phyloP scores from a whole-genome alignment of 352 stramenopile genomes.

The Phytophthora pini region DNA sequence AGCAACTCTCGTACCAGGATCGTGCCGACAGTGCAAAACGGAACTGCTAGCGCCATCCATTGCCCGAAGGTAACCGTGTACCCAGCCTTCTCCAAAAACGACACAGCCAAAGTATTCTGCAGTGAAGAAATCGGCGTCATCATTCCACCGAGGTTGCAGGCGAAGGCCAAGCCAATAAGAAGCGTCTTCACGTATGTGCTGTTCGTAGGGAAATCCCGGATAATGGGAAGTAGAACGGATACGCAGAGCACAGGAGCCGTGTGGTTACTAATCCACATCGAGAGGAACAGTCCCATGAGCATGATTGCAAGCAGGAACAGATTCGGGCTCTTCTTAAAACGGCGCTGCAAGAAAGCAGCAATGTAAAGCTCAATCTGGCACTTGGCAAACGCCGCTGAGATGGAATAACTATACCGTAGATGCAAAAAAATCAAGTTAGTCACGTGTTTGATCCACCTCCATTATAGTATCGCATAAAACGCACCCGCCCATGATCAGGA shows the following conservation, averaged over 20 bases:
- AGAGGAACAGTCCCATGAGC: conserved; percentile 93
- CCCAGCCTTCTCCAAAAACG: conserved; percentile 87
- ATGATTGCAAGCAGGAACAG: conserved; percentile 94
- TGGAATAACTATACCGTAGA: conserved; percentile 60
- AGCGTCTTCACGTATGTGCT: conserved; percentile 91
- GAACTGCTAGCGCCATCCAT: conserved; percentile 91
- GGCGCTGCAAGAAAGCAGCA: conserved; percentile 86
- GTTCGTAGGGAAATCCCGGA: conserved; percentile 85
- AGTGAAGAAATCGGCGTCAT: conserved; percentile 94
- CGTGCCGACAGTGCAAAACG: conserved; percentile 88
- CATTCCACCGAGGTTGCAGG: conserved; percentile 94
- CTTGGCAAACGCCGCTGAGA: conserved; percentile 91
- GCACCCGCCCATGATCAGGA: conserved; percentile 93
- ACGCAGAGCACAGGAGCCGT: conserved; percentile 93
- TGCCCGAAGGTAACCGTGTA: conserved; percentile 91
- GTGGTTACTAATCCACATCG: conserved; percentile 95
- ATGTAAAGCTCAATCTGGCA: conserved; percentile 94
- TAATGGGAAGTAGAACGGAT: conserved; percentile 90
- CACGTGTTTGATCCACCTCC: background rate
- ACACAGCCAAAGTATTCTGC: conserved; percentile 89
- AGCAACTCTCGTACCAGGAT: conserved; percentile 63
- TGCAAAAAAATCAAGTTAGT: conserved; percentile 1
- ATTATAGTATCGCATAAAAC: conserved; percentile 2
- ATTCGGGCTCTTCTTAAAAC: conserved; percentile 90
- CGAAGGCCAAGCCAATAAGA: conserved; percentile 92